Evolutionary conservation across 257 asterid genomes (phyloP).

Genomic region (Ajuga chamaepitys): DNA sequence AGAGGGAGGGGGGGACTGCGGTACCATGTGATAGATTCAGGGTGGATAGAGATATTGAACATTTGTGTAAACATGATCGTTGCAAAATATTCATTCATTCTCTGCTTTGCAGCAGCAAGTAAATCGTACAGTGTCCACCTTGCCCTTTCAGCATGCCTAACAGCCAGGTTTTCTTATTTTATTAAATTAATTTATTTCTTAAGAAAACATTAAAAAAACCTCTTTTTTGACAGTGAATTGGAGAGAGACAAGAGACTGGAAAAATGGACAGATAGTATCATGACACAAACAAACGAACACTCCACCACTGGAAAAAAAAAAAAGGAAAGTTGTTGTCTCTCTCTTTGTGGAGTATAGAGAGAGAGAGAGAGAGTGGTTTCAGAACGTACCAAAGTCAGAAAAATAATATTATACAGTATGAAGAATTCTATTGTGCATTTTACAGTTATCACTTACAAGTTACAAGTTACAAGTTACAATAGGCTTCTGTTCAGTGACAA

Average conservation of each 20-base stretch:
- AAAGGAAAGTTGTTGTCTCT: conserved; percentile 17
- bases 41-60: no score
- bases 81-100: conserved; percentile 7
- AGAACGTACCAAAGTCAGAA: no score
- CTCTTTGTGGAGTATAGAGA: neutral
- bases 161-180: neutral
- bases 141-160: conserved; percentile 1
- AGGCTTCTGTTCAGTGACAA: no score
- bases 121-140: neutral
- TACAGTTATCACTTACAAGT: no score
- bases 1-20: conserved; percentile 7
- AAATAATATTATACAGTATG: no score
- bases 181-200: neutral
- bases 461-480: no score
- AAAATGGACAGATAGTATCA: conserved; percentile 18
- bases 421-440: no score
- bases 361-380: no score
- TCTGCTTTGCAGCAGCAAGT: neutral
- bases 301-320: neutral
- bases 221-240: neutral
- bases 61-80: neutral
- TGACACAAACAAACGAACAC: conserved; percentile 1
- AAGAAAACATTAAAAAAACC: neutral
- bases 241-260: conserved; percentile 9
- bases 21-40: conserved; percentile 15